Percentiles rank a stretch among this genome's conserved stretches.
These are phyloP conservation scores for Quercus ilex DNA, from an alignment of 306 rosid species.

Conservation along the genomic window DNA sequence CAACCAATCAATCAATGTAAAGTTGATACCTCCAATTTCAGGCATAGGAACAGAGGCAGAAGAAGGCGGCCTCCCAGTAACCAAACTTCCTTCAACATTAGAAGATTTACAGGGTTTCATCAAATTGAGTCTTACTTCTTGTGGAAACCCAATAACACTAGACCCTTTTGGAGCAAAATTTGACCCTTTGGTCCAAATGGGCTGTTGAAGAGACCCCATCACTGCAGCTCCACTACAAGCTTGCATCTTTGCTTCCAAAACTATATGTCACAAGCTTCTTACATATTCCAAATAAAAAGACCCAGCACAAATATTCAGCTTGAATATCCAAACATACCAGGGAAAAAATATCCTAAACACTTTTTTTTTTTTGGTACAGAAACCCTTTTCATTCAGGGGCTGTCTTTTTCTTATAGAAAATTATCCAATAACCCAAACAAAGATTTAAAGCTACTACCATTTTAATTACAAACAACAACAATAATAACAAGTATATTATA, in stretches of 20 bases:
- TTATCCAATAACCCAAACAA: background rate
- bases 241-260: slow-evolving; percentile 44
- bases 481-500: background rate
- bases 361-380: background rate
- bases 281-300: background rate
- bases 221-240: slow-evolving; percentile 45
- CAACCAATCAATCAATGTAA: background rate
- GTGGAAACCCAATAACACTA: slow-evolving; percentile 25
- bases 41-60: slow-evolving; percentile 42
- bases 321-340: too few species aligned
- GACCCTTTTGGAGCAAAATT: slow-evolving; percentile 32
- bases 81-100: slow-evolving; percentile 45
- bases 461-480: background rate
- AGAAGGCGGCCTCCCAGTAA: slow-evolving; percentile 44
- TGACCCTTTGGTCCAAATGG: slow-evolving; percentile 44
- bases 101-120: slow-evolving; percentile 46
- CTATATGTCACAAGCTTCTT: background rate
- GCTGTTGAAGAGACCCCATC: slow-evolving; percentile 64
- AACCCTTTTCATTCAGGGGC: background rate
- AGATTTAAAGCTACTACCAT: background rate
- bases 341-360: background rate
- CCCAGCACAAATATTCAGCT: background rate
- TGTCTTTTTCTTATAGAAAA: background rate
- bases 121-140: slow-evolving; percentile 27
- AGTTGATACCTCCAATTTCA: slow-evolving; percentile 54